phyloP scores from a whole-genome alignment of 768 basidiomycete genomes.

The Kwoniella botswanensis region DNA sequence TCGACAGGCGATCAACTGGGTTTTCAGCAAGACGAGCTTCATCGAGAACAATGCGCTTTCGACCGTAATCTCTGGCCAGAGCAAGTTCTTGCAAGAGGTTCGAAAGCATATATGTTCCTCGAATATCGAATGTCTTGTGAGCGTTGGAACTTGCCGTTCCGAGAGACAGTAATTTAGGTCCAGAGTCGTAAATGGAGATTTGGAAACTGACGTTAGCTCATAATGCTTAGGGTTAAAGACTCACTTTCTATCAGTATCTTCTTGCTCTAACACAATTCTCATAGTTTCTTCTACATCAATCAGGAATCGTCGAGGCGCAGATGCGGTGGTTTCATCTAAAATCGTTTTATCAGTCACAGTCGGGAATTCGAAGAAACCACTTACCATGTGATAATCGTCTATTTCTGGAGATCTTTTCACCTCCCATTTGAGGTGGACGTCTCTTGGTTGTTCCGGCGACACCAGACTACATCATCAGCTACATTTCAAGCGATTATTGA shows the following conservation, averaged over 20 bases:
- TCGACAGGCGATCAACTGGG: conserved; percentile 91
- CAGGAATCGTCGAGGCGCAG: conserved; percentile 83
- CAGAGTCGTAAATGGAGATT: conserved; percentile 93
- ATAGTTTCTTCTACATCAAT: conserved; percentile 99
- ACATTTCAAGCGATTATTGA: conserved; percentile 6
- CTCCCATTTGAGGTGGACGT: conserved; percentile 72
- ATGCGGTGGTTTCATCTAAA: conserved; percentile 74
- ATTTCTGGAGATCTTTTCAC: conserved; percentile 73
- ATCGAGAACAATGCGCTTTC: conserved; percentile 97
- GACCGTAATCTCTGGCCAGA: conserved; percentile 88
- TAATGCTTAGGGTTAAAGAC: conserved; percentile 16
- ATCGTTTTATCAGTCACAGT: background rate
- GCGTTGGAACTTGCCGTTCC: conserved; percentile 98
- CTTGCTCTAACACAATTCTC: conserved; percentile 92
- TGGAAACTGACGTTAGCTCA: conserved; percentile 48
- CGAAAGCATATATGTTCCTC: conserved; percentile 99
- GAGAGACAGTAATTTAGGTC: conserved; percentile 92
- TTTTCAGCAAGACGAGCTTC: conserved; percentile 97
- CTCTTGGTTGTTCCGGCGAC: conserved; percentile 75
- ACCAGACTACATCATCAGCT: conserved; percentile 64
- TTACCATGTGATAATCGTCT: conserved; percentile 82
- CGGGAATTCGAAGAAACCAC: background rate
- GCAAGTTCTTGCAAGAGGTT: conserved; percentile 99
- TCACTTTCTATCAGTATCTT: conserved; percentile 90
- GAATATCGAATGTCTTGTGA: conserved; percentile 95